A percentile compares a stretch with the other conserved stretches of the same genome.
Conservation (phyloP, 2,329 filamentous ascomycete genomes). For the Pyrenochaeta sp. region DNA sequence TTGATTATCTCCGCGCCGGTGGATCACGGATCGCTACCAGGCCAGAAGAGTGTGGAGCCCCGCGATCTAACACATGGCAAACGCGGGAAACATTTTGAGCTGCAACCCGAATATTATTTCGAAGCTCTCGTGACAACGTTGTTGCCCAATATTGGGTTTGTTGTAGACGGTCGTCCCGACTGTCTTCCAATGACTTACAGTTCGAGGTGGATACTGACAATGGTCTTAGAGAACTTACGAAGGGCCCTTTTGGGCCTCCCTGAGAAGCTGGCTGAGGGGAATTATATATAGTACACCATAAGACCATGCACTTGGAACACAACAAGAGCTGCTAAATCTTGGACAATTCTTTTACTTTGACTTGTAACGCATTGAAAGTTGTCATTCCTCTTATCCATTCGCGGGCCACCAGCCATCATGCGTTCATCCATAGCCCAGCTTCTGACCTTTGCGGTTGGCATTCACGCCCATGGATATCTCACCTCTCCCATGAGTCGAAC, state of each 20-base stretch:
- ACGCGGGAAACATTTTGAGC: slow-evolving; percentile 2
- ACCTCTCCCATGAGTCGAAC: slow-evolving; percentile 45
- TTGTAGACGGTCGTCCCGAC: not conserved
- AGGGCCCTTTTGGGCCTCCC: not conserved
- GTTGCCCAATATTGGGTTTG: not conserved
- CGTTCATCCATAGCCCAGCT: slow-evolving; percentile 20
- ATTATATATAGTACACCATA: not conserved
- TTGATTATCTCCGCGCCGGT: not conserved
- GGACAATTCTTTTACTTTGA: not conserved
- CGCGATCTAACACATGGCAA: not conserved
- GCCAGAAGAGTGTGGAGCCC: not conserved
- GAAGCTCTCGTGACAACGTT: slow-evolving; percentile 2
- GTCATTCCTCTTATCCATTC: not conserved
- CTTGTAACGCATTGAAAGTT: not conserved
- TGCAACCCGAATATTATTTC: not conserved
- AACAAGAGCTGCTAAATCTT: not conserved
- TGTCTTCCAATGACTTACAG: not conserved
- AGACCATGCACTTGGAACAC: not conserved
- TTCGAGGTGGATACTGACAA: not conserved
- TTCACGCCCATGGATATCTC: slow-evolving; percentile 44
- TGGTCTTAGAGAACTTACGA: not conserved
- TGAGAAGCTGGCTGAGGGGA: not conserved
- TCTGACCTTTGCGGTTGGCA: slow-evolving; percentile 28
- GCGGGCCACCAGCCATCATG: slow-evolving; percentile 22
- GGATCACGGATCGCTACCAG: not conserved